Conservation (phyloP, 257 asterid species). For the Solanum gandarillasii region DNA sequence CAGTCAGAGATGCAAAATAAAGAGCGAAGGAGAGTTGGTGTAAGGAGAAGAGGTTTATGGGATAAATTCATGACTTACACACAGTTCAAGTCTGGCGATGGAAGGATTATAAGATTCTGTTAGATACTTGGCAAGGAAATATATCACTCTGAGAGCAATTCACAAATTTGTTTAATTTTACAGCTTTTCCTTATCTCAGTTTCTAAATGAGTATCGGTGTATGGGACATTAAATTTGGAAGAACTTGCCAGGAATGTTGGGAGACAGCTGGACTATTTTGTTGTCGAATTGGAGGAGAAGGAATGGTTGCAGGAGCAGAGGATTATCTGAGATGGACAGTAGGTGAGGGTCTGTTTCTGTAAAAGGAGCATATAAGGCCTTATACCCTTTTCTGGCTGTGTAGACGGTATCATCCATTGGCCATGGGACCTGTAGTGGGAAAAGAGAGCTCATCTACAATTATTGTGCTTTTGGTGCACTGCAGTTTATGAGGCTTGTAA, state of each 20-base stretch:
- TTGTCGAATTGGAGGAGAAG: neutral
- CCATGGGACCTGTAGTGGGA: neutral
- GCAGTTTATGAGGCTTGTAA: neutral
- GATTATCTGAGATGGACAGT: neutral
- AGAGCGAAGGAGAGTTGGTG: neutral
- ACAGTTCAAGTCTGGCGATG: neutral
- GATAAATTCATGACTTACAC: neutral
- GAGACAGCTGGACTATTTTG: neutral
- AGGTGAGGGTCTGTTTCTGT: neutral
- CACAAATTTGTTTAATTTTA: neutral
- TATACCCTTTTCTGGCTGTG: neutral
- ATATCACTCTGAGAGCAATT: neutral
- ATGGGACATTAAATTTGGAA: neutral
- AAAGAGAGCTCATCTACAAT: neutral
- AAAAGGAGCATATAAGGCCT: neutral
- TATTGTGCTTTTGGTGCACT: neutral
- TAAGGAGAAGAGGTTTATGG: neutral
- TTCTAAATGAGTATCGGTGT: neutral
- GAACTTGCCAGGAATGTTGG: neutral
- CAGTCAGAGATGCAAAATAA: neutral
- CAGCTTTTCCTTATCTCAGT: neutral
- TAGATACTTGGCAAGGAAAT: neutral
- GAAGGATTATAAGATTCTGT: neutral
- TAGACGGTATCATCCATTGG: neutral
- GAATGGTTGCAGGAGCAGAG: neutral